These are phyloP conservation scores for Podila clonocystis DNA, from an alignment of 192 early-diverging fungal species.

Conservation along the genomic window DNA sequence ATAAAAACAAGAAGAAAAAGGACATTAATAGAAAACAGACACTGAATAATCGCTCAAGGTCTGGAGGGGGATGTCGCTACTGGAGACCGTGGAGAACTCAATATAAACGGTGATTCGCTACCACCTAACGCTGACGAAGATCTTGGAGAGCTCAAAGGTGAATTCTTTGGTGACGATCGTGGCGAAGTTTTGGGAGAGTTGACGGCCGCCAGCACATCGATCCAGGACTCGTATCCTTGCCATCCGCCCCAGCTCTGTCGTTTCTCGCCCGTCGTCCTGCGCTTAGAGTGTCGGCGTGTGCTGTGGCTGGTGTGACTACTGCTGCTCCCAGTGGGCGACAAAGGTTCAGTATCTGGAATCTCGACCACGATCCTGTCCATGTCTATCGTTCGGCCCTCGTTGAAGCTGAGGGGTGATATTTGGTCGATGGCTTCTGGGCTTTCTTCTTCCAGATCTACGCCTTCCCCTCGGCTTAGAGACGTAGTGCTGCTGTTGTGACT, in stretches of 20 bases:
- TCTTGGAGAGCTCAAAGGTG: constrained; percentile 25
- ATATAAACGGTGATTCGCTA: too few relatives aligned
- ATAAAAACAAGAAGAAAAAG: too few relatives aligned
- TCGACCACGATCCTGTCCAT: background rate
- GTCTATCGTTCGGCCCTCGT: background rate
- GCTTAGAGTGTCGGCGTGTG: background rate
- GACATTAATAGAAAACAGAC: too few relatives aligned
- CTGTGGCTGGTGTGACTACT: background rate
- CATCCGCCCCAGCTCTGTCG: constrained; percentile 45
- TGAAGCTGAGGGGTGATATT: background rate
- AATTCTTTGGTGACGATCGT: constrained; percentile 20
- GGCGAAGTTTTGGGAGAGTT: constrained; percentile 34
- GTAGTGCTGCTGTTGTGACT: background rate
- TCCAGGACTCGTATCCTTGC: constrained; percentile 52
- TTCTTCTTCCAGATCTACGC: background rate
- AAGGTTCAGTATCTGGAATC: constrained; percentile 8
- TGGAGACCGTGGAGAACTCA: too few relatives aligned
- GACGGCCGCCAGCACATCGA: constrained; percentile 32
- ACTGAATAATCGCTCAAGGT: too few relatives aligned
- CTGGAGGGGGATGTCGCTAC: too few relatives aligned
- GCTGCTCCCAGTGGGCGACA: constrained; percentile 35
- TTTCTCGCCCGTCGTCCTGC: background rate
- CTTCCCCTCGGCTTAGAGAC: background rate
- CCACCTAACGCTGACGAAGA: background rate
- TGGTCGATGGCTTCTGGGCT: background rate